Evolutionary conservation across 331 rosid genomes (phyloP).

Genomic region (Malus hybrid): DNA sequence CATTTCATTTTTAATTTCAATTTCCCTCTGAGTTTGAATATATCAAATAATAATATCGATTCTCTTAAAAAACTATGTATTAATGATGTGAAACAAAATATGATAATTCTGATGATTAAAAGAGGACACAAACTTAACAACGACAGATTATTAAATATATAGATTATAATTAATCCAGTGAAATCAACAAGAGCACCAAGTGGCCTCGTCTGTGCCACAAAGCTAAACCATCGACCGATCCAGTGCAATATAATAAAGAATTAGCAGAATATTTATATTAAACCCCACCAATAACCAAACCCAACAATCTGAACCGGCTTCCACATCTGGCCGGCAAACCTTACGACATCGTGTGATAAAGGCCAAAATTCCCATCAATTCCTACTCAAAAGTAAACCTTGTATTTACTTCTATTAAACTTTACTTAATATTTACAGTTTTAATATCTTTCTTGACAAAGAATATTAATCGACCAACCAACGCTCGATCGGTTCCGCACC

Average conservation of each 20-base stretch:
- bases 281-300: background rate
- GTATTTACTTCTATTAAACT: background rate
- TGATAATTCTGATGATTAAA: background rate
- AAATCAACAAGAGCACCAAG: background rate
- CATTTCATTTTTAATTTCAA: no score
- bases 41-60: no score
- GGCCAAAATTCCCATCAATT: background rate
- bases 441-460: no score
- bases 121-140: background rate
- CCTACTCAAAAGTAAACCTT: background rate
- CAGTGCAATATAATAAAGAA: background rate
- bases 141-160: background rate
- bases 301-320: conserved; percentile 28
- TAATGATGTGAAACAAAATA: no score
- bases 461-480: background rate
- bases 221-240: background rate
- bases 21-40: no score
- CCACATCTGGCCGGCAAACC: conserved; percentile 7
- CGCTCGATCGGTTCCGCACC: conserved; percentile 2
- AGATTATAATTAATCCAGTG: background rate
- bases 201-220: conserved; percentile 3
- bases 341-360: background rate
- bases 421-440: background rate
- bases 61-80: no score
- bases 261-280: background rate